Base-by-base conservation (phyloP, 2,329 filamentous ascomycete species). In the Fusarium multiceps region DNA sequence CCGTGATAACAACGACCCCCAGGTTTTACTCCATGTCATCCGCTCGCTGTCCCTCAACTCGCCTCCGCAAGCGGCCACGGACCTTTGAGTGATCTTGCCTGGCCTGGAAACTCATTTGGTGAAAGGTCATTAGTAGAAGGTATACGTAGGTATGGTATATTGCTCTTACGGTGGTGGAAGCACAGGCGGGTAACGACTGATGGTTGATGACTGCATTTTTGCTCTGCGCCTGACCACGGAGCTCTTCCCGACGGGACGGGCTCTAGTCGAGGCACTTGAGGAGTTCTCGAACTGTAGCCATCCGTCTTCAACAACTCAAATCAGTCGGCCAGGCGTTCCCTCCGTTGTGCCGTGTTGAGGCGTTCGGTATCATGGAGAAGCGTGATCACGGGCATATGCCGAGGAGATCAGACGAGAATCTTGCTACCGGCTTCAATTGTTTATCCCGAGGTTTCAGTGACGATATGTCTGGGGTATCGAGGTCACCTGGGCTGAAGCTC, bases 11-110 rank as follows among this genome's bases (percentile, higher is more conserved):
- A 63, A 71, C 43, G 64, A 72, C 59, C 63, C 66, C 72, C 71
- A 73, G 67, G 61, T 69, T 74, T 71, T 63, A 58, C 65, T 59
- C 58, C 51, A 55, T 55, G 72, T 74, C 72, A 74, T 74, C 66
- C 71, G 64, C 66, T 72, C 62, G 43, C 72, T 74, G 72, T 72
- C 72, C 68, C 63, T 73, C 72, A 74, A 68, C 63, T 73, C 72
- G 71, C 62, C 72, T 74, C 71, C 71, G 67, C 63, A 71, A 66
- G 63, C 66, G 67, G 54, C 72, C 72, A 74, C 55, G 53, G 66
- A 32, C 67, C 67, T 63, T 59, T 62, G 34, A 59, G 62, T 63
- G 60, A 63, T 56, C 59, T 62, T 58, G 59, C 62, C 54, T 72
- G 46, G 59, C 60, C 55, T 72, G 55, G 68, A 70, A 59, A 43